Percentiles rank a stretch among this genome's conserved stretches.
Conservation (phyloP, 352 stramenopile genomes). For the Blastocystis sp. region DNA sequence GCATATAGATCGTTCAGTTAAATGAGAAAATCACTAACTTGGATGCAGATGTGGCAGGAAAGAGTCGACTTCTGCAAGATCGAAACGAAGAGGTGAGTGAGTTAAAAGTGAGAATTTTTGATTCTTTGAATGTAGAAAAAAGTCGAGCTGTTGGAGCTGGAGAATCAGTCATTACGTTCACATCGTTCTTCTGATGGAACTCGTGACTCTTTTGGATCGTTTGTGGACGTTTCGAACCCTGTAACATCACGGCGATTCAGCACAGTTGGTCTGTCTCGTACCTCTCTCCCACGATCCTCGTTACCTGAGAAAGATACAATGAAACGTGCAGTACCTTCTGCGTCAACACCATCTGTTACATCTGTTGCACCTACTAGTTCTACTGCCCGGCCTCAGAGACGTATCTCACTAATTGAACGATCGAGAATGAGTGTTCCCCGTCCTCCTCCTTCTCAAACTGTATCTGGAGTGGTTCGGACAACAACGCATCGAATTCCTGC, state of each 20-base stretch:
- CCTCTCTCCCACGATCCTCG: background rate
- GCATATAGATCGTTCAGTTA: background rate
- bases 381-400: background rate
- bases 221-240: background rate
- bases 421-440: background rate
- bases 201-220: conserved; percentile 23
- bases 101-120: background rate
- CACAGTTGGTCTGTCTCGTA: background rate
- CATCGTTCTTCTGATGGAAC: background rate
- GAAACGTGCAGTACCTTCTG: background rate
- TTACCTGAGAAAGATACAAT: background rate
- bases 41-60: conserved; percentile 22
- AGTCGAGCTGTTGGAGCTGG: background rate
- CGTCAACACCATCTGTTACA: background rate
- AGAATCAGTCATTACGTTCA: background rate
- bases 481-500: background rate
- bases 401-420: conserved; percentile 12
- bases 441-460: background rate
- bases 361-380: background rate
- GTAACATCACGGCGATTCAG: background rate
- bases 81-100: background rate
- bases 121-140: background rate
- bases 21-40: background rate
- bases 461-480: background rate
- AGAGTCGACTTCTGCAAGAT: conserved; percentile 18